A percentile compares a stretch with the other conserved stretches of the same genome.
phyloP scores from a whole-genome alignment of 2,329 filamentous ascomycete species.

The Diaporthe longicolla region DNA sequence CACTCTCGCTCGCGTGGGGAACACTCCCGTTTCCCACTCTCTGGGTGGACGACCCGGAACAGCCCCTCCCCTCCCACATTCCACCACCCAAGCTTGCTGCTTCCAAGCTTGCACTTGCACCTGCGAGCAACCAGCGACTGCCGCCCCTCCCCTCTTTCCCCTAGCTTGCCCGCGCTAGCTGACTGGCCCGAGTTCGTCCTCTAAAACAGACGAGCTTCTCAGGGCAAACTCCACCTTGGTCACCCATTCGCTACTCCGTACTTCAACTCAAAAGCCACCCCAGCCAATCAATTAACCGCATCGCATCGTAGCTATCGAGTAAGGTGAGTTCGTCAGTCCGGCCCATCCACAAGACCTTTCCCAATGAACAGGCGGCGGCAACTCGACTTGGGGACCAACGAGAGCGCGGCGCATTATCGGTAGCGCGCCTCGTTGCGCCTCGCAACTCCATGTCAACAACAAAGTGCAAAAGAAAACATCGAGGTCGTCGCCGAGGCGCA shows the following conservation, averaged over 20 bases:
- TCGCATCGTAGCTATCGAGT: constrained; percentile 41
- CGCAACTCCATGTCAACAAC: constrained; percentile 41
- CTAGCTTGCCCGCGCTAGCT: constrained; percentile 34
- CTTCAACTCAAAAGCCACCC: constrained; percentile 39
- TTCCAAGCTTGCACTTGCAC: not conserved
- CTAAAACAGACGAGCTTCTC: constrained; percentile 40
- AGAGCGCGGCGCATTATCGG: constrained; percentile 13
- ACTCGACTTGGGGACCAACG: constrained; percentile 11
- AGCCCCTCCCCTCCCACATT: constrained; percentile 33
- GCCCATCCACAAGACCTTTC: constrained; percentile 19
- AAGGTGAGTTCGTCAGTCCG: constrained; percentile 40
- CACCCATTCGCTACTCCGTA: constrained; percentile 41
- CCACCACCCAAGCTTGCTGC: constrained; percentile 2
- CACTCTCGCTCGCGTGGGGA: constrained; percentile 16
- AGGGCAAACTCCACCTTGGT: constrained; percentile 43
- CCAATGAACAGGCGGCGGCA: constrained; percentile 6
- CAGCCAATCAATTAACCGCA: constrained; percentile 42
- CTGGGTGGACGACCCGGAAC: constrained; percentile 15
- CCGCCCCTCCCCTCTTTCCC: constrained; percentile 5
- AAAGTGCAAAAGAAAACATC: constrained; percentile 16
- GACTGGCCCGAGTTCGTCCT: constrained; percentile 41
- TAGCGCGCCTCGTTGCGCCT: constrained; percentile 28
- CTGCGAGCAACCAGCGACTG: not conserved
- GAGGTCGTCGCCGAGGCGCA: constrained; percentile 26
- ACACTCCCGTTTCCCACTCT: constrained; percentile 19